phyloP scores from a whole-genome alignment of 2,329 filamentous ascomycete species.

The Clonostachys sp. region DNA sequence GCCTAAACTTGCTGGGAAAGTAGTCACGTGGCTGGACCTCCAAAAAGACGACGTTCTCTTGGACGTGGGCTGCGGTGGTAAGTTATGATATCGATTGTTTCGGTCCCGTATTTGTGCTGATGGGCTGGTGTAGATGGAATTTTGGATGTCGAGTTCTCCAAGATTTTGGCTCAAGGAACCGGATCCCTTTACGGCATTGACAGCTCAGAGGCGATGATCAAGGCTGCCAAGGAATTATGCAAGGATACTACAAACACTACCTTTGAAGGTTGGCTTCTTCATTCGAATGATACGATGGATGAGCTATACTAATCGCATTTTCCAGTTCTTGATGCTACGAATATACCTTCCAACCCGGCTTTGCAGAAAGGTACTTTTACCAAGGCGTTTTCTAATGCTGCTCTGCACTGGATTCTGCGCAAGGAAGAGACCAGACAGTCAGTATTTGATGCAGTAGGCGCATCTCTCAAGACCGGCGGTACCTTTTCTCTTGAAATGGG shows the following conservation, averaged over 20 bases:
- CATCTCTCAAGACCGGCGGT: conserved; percentile 49
- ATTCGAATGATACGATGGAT: too few relatives aligned
- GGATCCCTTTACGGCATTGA: conserved; percentile 54
- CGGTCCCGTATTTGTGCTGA: conserved; percentile 4
- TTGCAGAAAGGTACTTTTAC: conserved; percentile 33
- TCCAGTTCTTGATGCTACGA: conserved; percentile 40
- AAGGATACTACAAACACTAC: conserved; percentile 27
- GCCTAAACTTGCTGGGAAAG: conserved; percentile 54
- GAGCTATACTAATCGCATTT: too few relatives aligned
- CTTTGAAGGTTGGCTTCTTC: conserved; percentile 31
- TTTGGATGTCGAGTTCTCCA: conserved; percentile 48
- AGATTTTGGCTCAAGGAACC: conserved; percentile 35
- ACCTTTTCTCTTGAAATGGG: conserved; percentile 67
- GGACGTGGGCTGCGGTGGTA: conserved; percentile 61
- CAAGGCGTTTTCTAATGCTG: conserved; percentile 64
- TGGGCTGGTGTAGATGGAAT: conserved; percentile 42
- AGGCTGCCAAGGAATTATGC: conserved; percentile 38
- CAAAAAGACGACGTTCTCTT: conserved; percentile 53
- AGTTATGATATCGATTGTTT: neutral
- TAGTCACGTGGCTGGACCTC: conserved; percentile 54
- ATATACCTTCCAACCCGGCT: conserved; percentile 22
- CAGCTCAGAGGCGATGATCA: conserved; percentile 54
- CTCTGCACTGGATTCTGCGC: conserved; percentile 63
- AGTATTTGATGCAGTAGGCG: conserved; percentile 49
- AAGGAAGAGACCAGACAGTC: conserved; percentile 29